phyloP scores from a whole-genome alignment of 1,139 yeast species.

The Protomyces lactucae-debilis region DNA sequence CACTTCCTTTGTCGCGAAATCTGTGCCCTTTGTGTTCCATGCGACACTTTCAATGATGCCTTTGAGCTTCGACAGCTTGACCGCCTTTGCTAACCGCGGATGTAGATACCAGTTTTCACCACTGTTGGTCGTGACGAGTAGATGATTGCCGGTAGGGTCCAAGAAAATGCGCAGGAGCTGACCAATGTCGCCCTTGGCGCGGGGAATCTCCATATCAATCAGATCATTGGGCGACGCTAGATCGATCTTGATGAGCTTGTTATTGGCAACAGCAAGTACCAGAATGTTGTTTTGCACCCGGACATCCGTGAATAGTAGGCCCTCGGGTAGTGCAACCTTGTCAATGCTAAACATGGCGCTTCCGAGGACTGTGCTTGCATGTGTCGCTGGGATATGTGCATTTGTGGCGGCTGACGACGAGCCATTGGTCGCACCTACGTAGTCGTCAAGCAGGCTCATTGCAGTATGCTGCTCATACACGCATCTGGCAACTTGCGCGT shows the following conservation, averaged over 20 bases:
- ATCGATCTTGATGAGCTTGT: constrained; percentile 20
- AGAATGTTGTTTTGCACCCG: constrained; percentile 19
- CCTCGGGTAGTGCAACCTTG: constrained; percentile 17
- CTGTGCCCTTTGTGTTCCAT: constrained; percentile 11
- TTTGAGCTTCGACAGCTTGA: constrained; percentile 44
- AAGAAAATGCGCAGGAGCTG: constrained; percentile 44
- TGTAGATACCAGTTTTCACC: constrained; percentile 49
- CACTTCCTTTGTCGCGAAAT: constrained; percentile 7
- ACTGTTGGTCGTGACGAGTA: constrained; percentile 46
- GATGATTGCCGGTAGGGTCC: constrained; percentile 51
- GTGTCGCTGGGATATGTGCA: background rate
- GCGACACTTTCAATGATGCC: constrained; percentile 34
- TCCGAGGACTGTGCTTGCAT: background rate
- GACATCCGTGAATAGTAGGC: constrained; percentile 10
- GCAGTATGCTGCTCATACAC: background rate
- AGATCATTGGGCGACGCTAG: constrained; percentile 14
- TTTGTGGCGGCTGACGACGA: background rate
- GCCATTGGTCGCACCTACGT: background rate
- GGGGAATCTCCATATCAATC: constrained; percentile 31
- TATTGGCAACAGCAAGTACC: constrained; percentile 15
- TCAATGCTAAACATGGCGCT: constrained; percentile 18
- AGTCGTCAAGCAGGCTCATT: constrained; percentile 22
- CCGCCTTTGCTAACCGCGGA: constrained; percentile 41
- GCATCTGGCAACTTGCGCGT: background rate
- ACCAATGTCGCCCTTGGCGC: constrained; percentile 33